Evolutionary conservation across 352 stramenopile species (phyloP), one percentile per base, ranked within the genome.

Genomic region (Pythium folliculosum): DNA sequence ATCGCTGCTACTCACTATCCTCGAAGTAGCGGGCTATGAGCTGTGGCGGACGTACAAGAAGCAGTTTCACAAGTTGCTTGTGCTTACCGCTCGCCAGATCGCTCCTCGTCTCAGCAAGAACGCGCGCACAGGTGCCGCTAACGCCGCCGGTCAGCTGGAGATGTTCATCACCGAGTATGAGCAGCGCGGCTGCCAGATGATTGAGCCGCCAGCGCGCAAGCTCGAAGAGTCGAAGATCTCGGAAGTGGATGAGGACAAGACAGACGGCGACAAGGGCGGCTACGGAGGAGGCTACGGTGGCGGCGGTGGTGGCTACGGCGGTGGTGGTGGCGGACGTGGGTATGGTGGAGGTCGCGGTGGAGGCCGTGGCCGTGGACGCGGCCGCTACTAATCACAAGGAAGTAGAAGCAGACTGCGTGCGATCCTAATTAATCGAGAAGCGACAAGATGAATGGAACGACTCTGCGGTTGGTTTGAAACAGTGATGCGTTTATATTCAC

Each of bases 11-110:
- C 80, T 92, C 37, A 91, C 84, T 44, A 89, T 94, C 63, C 71
- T 94, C 38, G 86, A 94, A 82, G 81, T 92, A 23, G 82, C 83
- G 1, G 81, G 86, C 44, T 92, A 82, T 65, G 86, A 92, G 67
- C 65, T 92, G 16, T 65, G 79, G 10, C 77, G 74, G 10, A 69
- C 72, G 37, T 94, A 91, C 77, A 88, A 85, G 70, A 77, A 76
- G 8, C 83, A 94, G 60, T 92, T 94, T 63, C 86, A 91, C 72
- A 92, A 94, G 57, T 53, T 92, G 23, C 63, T 94, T 25, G 72
- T 88, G 40, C 76, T 91, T 12, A 90, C 92, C 58, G 79, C 79
- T 19, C 76, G 75, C 17, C 77, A 94, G 21, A 74, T 94, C 23
- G 83, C 76, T 40, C 86, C 86, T 1, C 69, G 73, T 30, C 63